Evolutionary conservation across 257 asterid species (phyloP), one percentile per base, ranked within the genome.

Genomic region (Gynochthodes officinalis): DNA sequence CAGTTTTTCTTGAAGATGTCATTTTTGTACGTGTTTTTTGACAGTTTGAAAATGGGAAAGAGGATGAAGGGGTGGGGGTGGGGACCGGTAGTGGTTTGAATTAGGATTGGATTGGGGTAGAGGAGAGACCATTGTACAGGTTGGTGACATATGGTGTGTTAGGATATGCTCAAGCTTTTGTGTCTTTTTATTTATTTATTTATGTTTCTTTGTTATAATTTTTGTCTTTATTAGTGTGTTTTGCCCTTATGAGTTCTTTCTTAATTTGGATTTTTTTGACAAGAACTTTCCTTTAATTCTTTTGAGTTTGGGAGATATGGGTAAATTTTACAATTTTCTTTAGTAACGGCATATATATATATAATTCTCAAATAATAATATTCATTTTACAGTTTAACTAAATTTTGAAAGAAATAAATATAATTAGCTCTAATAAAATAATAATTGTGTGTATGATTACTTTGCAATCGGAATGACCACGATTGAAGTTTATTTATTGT

Each of bases 81-180:
- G 62, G 48, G 40, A 7, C 25, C 33, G 11, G 4, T 6, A 21
- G 11, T 25, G 35, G 35, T 14, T 65, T 40, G 25, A 37, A 19
- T 37, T 37, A 6, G 39, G 35, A 33, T 50, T 54, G 43, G 61
- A 68, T 63, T 63, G 68, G 54, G 62, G 46, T 62, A 54, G 50
- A 52, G 14, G 48, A 52, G 39, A 64, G 64, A 27, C 23, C 64
- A 19, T 1, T 35, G 30, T 2, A 35, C 63, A 19, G 30, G 48
- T 13, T 35, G 50, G 73, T 14, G 52, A 44, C 72, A 49, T 27
- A 54, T 65, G 70, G 25, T 16, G 7, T 44, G 57, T 2, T 19
- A 0, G 15, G 30, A 19, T 32, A 18, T 49, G 16, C 13, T 35
- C 7, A 37, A 35, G 48, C 12, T 50, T 39, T 14, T 23, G 32